These are phyloP conservation scores for Ustilago tritici DNA, from an alignment of 1,284 basidiomycete species.

Conservation along the genomic window DNA sequence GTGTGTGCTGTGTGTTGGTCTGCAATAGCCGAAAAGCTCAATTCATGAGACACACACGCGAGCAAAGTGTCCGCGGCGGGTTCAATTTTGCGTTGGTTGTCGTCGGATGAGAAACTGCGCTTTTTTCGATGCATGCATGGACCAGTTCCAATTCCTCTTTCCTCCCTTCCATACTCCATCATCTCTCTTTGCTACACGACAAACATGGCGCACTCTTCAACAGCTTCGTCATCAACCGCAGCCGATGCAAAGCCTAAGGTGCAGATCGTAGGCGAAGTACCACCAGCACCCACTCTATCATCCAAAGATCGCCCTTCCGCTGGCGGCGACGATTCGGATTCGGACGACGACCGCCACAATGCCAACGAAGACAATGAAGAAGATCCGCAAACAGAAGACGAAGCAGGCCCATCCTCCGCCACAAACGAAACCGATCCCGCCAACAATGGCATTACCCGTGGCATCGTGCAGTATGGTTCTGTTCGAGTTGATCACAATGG, in stretches of 20 bases:
- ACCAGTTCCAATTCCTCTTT: constrained; percentile 6
- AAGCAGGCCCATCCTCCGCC: constrained; percentile 35
- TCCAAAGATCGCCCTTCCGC: constrained; percentile 17
- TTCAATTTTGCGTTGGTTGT: not conserved
- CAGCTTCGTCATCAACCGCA: not conserved
- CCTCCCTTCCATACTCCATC: not conserved
- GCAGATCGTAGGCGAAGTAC: constrained; percentile 43
- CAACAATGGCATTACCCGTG: constrained; percentile 38
- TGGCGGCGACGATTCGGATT: constrained; percentile 39
- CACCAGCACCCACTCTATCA: constrained; percentile 22
- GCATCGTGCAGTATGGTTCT: constrained; percentile 42
- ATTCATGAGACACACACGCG: not conserved
- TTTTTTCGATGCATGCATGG: constrained; percentile 23
- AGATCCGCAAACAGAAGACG: constrained; percentile 51
- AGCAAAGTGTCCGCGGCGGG: constrained; percentile 1
- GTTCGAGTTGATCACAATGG: constrained; percentile 35
- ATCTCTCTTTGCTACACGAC: not conserved
- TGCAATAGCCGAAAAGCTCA: not conserved
- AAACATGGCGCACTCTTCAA: constrained; percentile 16
- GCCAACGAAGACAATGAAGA: constrained; percentile 19
- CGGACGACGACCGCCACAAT: constrained; percentile 36
- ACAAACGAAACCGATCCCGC: constrained; percentile 23
- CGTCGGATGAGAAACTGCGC: constrained; percentile 14
- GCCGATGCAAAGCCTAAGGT: constrained; percentile 14
- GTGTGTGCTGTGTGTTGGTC: not conserved